Percentiles rank a stretch among this genome's conserved stretches.
Evolutionary conservation across 306 rosid species (phyloP).

Genomic region (Rosa multiflora): DNA sequence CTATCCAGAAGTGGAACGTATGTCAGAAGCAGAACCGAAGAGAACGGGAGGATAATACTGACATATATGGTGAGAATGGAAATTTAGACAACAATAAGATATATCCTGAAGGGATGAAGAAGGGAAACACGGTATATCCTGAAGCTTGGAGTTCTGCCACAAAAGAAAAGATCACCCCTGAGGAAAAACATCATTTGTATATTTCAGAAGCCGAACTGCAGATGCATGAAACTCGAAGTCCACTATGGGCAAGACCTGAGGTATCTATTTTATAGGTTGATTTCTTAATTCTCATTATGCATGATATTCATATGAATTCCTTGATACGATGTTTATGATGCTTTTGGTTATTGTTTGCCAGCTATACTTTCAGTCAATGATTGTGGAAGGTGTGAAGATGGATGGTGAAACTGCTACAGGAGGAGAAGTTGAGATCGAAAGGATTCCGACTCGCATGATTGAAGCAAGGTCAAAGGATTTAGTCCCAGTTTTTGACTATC

Average conservation of each 20-base stretch:
- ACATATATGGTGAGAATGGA: slow-evolving; percentile 92
- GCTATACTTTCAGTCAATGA: slow-evolving; percentile 79
- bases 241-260: slow-evolving; percentile 84
- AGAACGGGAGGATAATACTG: slow-evolving; percentile 67
- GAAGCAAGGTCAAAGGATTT: slow-evolving; percentile 77
- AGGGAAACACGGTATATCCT: slow-evolving; percentile 34
- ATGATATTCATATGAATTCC: slow-evolving; percentile 12
- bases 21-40: slow-evolving; percentile 71
- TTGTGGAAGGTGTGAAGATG: slow-evolving; percentile 44
- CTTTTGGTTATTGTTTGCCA: slow-evolving; percentile 33
- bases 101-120: slow-evolving; percentile 53
- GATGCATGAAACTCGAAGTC: slow-evolving; percentile 64
- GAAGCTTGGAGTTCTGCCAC: slow-evolving; percentile 39
- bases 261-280: slow-evolving; percentile 36
- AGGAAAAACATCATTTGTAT: slow-evolving; percentile 70
- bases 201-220: slow-evolving; percentile 96
- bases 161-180: slow-evolving; percentile 47
- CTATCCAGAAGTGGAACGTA: slow-evolving; percentile 90
- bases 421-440: slow-evolving; percentile 84
- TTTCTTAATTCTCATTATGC: slow-evolving; percentile 7
- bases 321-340: slow-evolving; percentile 19
- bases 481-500: slow-evolving; percentile 73
- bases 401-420: slow-evolving; percentile 45
- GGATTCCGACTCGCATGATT: slow-evolving; percentile 58
- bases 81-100: slow-evolving; percentile 53